Evolutionary conservation across 2,329 filamentous ascomycete genomes (phyloP), one percentile per base, ranked within the genome.

Genomic region (Fusarium sp.): DNA sequence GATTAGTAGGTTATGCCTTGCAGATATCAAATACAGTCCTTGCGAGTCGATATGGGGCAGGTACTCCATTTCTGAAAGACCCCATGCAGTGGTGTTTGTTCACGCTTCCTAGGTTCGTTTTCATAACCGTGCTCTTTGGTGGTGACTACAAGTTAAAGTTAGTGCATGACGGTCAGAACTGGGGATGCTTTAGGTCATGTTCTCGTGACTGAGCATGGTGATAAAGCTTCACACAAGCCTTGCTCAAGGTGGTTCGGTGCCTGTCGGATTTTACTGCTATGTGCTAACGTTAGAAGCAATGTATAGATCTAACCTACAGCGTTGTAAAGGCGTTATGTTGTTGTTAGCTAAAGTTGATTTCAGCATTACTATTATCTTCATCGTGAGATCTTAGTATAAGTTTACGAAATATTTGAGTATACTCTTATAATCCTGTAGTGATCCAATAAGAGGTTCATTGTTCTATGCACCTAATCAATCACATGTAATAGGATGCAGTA

Each of bases 401-500:
- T 10, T 7, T 33, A 33, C 13, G 1, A 33, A 15, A 7, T 15
- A 7, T 33, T 33, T 33, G 30, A 7, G 30, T 6, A 15, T 7
- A 7, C 14, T 33, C 30, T 33, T 7, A 33, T 33, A 15, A 33
- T 33, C 14, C 14, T 30, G 28, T 30, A 11, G 28, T 30, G 5
- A 13, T 30, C 9, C 47, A 20, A 32, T 11, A n/a, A n/a, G 7
- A 5, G 9, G 17, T 10, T n/a, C 35, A 37, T 37, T 9, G 33
- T 17, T 47, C 26, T 15, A 24, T 9, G 35, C 49, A 47, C 51
- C 32, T n/a, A 35, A 55, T 60, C 37, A 54, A 41, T 39, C 57
- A 53, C 50, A 60, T 40, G 49, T 19, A 32, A 60, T 65, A 49
- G 57, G 51, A 40, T 44, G 46, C 41, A 33, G 33, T 33, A 58